phyloP scores from a whole-genome alignment of 2,329 filamentous ascomycete genomes.

The Xylariaceae sp. region DNA sequence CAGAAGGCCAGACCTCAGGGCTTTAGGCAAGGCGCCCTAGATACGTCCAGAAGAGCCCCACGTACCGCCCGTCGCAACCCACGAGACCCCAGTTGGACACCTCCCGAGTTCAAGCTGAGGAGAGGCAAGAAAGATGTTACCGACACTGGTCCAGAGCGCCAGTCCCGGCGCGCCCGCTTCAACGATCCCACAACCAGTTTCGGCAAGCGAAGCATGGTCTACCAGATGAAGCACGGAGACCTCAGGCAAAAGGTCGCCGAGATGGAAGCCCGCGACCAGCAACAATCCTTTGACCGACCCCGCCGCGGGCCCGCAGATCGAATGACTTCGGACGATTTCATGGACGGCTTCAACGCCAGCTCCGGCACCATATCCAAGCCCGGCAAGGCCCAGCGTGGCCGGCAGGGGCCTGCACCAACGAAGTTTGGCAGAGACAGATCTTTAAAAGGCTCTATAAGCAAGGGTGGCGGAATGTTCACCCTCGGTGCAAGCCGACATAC shows the following conservation, averaged over 20 bases:
- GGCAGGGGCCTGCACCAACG: too few species aligned
- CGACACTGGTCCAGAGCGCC: slow-evolving; percentile 36
- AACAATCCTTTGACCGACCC: background rate
- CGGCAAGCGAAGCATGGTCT: slow-evolving; percentile 55
- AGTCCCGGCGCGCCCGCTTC: slow-evolving; percentile 50
- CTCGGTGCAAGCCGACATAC: too few species aligned
- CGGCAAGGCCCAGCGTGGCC: background rate
- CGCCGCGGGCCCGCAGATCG: background rate
- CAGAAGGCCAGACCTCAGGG: slow-evolving; percentile 33
- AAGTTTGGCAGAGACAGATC: too few species aligned
- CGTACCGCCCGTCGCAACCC: slow-evolving; percentile 4
- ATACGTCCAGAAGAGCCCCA: slow-evolving; percentile 13
- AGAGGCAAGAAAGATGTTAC: slow-evolving; percentile 53
- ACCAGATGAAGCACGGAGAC: slow-evolving; percentile 46
- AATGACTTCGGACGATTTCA: slow-evolving; percentile 12
- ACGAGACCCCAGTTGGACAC: slow-evolving; percentile 14
- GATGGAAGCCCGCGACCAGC: background rate
- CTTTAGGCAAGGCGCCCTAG: slow-evolving; percentile 24
- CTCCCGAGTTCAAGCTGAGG: slow-evolving; percentile 33
- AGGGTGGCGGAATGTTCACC: too few species aligned
- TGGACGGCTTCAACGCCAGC: slow-evolving; percentile 2
- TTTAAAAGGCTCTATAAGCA: too few species aligned
- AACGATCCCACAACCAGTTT: slow-evolving; percentile 45
- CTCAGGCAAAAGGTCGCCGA: slow-evolving; percentile 32
- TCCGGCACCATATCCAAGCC: background rate